Base-by-base conservation (phyloP, 768 basidiomycete species). In the Kondoa malvinella region DNA sequence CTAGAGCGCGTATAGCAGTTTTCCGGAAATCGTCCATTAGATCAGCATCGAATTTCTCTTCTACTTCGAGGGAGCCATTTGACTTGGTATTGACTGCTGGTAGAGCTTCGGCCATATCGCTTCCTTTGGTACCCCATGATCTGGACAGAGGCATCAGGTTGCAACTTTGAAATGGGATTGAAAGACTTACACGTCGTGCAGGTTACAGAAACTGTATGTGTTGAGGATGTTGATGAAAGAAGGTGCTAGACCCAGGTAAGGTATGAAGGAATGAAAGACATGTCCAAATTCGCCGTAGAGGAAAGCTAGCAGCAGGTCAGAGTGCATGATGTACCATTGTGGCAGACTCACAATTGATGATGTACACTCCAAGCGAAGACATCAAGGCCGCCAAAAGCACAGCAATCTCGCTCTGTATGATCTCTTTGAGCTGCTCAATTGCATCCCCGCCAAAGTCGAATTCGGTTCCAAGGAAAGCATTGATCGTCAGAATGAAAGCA, bases 201-300 rank as follows among this genome's bases (percentile, higher is more conserved):
- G 79, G 79, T 96, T 95, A 78, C 91, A 94, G 81, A 96, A 96
- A 0, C 92, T 92, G 76, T 95, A 96, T 40, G 92, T 87, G 78
- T 94, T 65, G 34, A 74, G 82, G 59, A 96, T 86, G 76, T 95
- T 95, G 34, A 86, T 91, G 79, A 94, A 94, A 73, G 87, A 89
- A 0, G 89, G 89, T 12, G 92, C 92, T 67, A 95, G 77, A 74
- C 85, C 86, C 64, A 94, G 79, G 75, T 92, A 92, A 76, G 92
- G 92, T 73, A 86, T 79, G 82, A 95, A 91, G 73, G 89, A 91
- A 29, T 89, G 88, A 78, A 92, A 86, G 85, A 97, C 87, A 78
- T 97, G 92, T 92, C 94, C 95, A 4, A 92, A 92, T 78, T 97
- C 92, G 71, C 88, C 65, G 67, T 74, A 75, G 3, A 75, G 67